phyloP scores from a whole-genome alignment of 2,329 filamentous ascomycete genomes.

The Ilyonectria sp. region DNA sequence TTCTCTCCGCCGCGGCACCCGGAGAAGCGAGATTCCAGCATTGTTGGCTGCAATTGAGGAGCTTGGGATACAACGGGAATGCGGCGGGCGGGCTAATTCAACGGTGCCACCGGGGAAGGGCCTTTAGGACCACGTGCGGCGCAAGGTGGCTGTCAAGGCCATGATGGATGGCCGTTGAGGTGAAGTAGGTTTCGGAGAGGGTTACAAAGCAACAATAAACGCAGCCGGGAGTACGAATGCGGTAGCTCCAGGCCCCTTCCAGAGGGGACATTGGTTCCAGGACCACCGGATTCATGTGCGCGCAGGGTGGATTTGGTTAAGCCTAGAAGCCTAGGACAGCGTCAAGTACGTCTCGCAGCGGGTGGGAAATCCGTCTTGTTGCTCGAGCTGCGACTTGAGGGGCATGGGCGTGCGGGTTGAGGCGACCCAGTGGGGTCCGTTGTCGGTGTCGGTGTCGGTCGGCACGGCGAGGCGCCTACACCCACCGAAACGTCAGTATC shows the following conservation, averaged over 20 bases:
- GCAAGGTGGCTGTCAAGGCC: constrained; percentile 3
- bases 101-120: constrained; percentile 1
- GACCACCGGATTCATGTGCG: too few species aligned
- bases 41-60: background rate
- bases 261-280: too few species aligned
- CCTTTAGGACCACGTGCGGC: constrained; percentile 9
- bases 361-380: too few species aligned
- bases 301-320: too few species aligned
- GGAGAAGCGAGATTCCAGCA: constrained; percentile 4
- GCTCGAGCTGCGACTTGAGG: too few species aligned
- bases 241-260: too few species aligned
- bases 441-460: constrained; percentile 5
- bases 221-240: too few species aligned
- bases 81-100: background rate
- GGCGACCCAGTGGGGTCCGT: too few species aligned
- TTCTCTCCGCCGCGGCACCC: constrained; percentile 18
- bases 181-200: background rate
- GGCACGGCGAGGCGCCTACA: constrained; percentile 2
- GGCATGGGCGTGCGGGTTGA: too few species aligned
- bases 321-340: too few species aligned
- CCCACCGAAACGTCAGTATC: background rate
- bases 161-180: constrained; percentile 1
- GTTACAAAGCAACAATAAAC: too few species aligned
- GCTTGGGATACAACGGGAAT: background rate
- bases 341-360: too few species aligned